Percentiles rank a stretch among this genome's conserved stretches.
phyloP scores from a whole-genome alignment of 164 flowering plant species.

The Malania oleifera region DNA sequence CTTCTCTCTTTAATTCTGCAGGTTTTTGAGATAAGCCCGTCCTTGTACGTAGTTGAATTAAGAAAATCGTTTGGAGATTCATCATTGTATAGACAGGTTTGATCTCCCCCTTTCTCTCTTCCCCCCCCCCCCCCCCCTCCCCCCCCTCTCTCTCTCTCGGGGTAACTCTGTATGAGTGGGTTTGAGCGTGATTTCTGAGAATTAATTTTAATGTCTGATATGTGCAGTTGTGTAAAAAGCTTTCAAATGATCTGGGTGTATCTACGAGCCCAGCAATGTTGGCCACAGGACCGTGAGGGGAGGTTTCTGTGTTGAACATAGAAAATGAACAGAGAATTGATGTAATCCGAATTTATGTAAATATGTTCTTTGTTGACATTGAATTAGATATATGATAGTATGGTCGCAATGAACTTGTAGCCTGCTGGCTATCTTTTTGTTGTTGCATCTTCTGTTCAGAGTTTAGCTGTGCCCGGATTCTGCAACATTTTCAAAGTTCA shows the following conservation, averaged over 20 bases:
- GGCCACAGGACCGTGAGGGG: slow-evolving; percentile 18
- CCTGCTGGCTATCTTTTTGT: no score
- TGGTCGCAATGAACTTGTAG: no score
- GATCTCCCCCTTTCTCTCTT: not conserved
- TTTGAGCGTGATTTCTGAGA: not conserved
- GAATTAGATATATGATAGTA: no score
- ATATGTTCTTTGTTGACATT: no score
- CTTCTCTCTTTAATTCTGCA: slow-evolving; percentile 20
- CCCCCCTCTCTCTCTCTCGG: not conserved
- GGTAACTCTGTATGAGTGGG: not conserved
- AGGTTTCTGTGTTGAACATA: not conserved
- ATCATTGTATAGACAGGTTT: slow-evolving; percentile 73
- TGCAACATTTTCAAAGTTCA: no score
- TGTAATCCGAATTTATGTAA: no score
- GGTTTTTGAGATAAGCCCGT: slow-evolving; percentile 84
- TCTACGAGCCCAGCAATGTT: slow-evolving; percentile 38
- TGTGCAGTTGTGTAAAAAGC: slow-evolving; percentile 72
- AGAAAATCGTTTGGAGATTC: slow-evolving; percentile 83
- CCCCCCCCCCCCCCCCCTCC: not conserved
- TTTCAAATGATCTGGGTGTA: slow-evolving; percentile 58
- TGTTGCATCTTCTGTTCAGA: no score
- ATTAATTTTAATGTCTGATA: slow-evolving; percentile 1
- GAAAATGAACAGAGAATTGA: no score
- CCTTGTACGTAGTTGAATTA: slow-evolving; percentile 81
- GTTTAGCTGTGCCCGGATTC: no score